Evolutionary conservation across 345 rosid genomes (phyloP).

Genomic region (Citrus cavaleriei): DNA sequence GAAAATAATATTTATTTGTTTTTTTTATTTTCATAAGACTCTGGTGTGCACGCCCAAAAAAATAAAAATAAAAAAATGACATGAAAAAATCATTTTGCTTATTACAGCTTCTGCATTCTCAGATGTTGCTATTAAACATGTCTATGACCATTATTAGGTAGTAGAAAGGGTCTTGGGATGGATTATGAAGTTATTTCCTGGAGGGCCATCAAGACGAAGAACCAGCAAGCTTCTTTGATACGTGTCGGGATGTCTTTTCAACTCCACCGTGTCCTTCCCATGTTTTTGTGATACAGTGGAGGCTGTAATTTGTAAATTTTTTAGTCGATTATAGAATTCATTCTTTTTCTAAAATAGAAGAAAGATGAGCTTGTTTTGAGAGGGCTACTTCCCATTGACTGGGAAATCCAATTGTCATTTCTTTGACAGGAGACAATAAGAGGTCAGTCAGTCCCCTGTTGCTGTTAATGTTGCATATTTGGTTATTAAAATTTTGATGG

Average conservation of each 20-base stretch:
- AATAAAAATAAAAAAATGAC: too few relatives aligned
- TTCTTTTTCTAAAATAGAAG: conserved; percentile 33
- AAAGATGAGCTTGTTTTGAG: conserved; percentile 14
- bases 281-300: conserved; percentile 20
- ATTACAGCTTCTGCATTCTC: background rate
- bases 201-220: conserved; percentile 83
- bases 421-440: conserved; percentile 23
- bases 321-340: conserved; percentile 29
- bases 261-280: conserved; percentile 1
- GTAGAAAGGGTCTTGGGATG: conserved; percentile 98
- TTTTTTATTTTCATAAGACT: background rate
- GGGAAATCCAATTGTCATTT: conserved; percentile 18
- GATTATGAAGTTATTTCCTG: conserved; percentile 98
- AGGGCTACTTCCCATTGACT: conserved; percentile 6
- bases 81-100: background rate
- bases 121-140: background rate
- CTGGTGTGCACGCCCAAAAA: too few relatives aligned
- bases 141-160: conserved; percentile 43
- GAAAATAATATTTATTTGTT: too few relatives aligned
- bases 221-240: conserved; percentile 80
- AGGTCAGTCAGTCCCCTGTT: conserved; percentile 4
- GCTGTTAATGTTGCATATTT: conserved; percentile 4
- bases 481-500: conserved; percentile 12
- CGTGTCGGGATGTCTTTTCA: conserved; percentile 5
- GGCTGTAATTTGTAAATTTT: conserved; percentile 38